Evolutionary conservation across 2,329 filamentous ascomycete genomes (phyloP).

Genomic region (Trichoderma koningiopsis): DNA sequence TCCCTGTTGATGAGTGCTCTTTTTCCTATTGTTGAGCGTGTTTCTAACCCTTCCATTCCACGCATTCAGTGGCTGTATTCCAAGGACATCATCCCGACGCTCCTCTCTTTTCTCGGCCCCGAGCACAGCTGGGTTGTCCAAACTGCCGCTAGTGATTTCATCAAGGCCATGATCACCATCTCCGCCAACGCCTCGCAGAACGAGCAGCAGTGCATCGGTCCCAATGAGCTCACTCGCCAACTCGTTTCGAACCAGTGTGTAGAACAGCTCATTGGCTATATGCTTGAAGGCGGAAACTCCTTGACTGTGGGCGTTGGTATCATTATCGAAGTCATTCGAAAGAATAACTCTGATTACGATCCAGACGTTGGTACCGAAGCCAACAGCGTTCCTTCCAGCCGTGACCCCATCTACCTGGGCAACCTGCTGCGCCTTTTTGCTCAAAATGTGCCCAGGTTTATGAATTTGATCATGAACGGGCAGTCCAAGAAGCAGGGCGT

Average conservation of each 20-base stretch:
- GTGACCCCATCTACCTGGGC: slow-evolving; percentile 94
- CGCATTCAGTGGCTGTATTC: slow-evolving; percentile 79
- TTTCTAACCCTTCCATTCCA: slow-evolving; percentile 29
- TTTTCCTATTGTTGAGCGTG: not conserved
- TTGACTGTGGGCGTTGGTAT: slow-evolving; percentile 96
- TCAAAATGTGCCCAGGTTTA: slow-evolving; percentile 88
- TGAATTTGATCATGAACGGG: slow-evolving; percentile 81
- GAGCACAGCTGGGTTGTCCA: slow-evolving; percentile 88
- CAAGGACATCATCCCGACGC: slow-evolving; percentile 81
- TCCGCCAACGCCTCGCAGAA: slow-evolving; percentile 98
- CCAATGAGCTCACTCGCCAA: slow-evolving; percentile 93
- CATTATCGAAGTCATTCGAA: slow-evolving; percentile 96
- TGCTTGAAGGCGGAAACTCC: slow-evolving; percentile 91
- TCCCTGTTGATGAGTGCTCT: not conserved
- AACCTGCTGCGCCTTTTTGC: slow-evolving; percentile 88
- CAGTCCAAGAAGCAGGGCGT: slow-evolving; percentile 73
- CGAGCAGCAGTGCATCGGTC: slow-evolving; percentile 97
- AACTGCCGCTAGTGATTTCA: slow-evolving; percentile 93
- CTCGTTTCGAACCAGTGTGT: slow-evolving; percentile 86
- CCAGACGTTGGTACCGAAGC: slow-evolving; percentile 84
- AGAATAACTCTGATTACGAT: slow-evolving; percentile 99
- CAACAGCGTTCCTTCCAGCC: slow-evolving; percentile 75
- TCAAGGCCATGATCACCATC: slow-evolving; percentile 98
- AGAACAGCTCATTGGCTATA: slow-evolving; percentile 81
- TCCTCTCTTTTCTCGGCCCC: slow-evolving; percentile 84